Evolutionary conservation across 2,329 filamentous ascomycete species (phyloP).

Genomic region (Talaromyces sp.): DNA sequence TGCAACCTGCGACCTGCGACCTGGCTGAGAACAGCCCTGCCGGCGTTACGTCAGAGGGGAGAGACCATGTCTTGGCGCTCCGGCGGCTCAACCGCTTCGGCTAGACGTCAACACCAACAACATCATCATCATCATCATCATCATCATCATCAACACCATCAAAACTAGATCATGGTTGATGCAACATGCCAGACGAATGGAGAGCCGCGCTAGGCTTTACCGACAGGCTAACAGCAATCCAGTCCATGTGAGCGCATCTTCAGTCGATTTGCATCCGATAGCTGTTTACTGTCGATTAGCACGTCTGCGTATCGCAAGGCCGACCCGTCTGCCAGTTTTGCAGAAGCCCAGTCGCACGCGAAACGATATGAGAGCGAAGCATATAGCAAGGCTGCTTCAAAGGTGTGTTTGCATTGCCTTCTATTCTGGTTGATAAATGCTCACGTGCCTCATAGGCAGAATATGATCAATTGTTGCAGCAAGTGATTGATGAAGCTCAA

Average conservation of each 20-base stretch:
- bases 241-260: constrained; percentile 52
- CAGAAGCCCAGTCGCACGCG: constrained; percentile 54
- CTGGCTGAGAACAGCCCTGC: background rate
- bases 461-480: constrained; percentile 43
- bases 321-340: constrained; percentile 40
- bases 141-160: background rate
- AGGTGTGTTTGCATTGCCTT: constrained; percentile 22
- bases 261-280: background rate
- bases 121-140: background rate
- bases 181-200: constrained; percentile 38
- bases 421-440: constrained; percentile 1
- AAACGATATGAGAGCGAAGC: constrained; percentile 57
- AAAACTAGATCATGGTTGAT: background rate
- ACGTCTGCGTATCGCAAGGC: constrained; percentile 45
- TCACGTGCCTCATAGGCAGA: constrained; percentile 49
- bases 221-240: constrained; percentile 60
- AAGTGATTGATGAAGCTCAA: constrained; percentile 32
- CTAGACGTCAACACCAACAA: background rate
- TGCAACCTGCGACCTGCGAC: background rate
- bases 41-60: background rate
- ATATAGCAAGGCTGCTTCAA: constrained; percentile 33
- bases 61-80: background rate
- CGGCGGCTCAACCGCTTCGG: background rate
- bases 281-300: constrained; percentile 26
- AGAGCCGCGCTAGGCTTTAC: constrained; percentile 51